phyloP scores from a whole-genome alignment of 2,329 filamentous ascomycete genomes.

The Exophiala alcalophila region DNA sequence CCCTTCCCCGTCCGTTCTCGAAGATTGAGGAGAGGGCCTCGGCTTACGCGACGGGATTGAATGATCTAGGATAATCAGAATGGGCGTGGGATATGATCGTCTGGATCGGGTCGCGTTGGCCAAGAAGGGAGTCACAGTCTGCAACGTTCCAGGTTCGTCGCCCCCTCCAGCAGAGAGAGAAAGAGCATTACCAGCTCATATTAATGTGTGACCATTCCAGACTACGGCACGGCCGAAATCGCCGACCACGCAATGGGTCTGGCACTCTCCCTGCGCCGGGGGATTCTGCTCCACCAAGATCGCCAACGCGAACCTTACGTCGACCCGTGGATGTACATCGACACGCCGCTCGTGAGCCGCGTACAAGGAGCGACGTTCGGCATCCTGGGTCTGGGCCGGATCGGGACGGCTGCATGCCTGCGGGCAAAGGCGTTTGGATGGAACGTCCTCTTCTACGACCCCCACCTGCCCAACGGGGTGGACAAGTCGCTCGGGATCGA shows the following conservation, averaged over 20 bases:
- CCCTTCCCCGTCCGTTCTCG: background rate
- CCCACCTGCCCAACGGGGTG: conserved; percentile 51
- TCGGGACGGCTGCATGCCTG: conserved; percentile 60
- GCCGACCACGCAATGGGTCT: conserved; percentile 29
- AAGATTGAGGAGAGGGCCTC: background rate
- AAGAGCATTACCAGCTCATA: too few relatives aligned
- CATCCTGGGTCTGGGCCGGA: conserved; percentile 63
- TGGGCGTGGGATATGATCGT: conserved; percentile 29
- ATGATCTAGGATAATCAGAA: conserved; percentile 24
- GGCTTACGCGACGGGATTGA: background rate
- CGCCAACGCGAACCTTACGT: conserved; percentile 18
- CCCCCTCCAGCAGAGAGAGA: too few relatives aligned
- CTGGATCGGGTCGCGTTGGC: conserved; percentile 28
- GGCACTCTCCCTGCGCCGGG: conserved; percentile 25
- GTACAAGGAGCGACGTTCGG: conserved; percentile 53
- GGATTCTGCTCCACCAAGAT: conserved; percentile 27
- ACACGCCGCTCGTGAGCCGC: conserved; percentile 24
- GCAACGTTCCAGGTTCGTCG: conserved; percentile 36
- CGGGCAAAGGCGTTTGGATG: conserved; percentile 67
- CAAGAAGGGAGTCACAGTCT: conserved; percentile 25
- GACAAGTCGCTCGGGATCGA: conserved; percentile 47
- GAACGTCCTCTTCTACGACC: conserved; percentile 59
- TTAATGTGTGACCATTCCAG: too few relatives aligned
- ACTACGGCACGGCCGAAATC: conserved; percentile 29
- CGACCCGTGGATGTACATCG: conserved; percentile 26